These are phyloP conservation scores for Penicillium expansum DNA, from an alignment of 2,329 filamentous ascomycete species.

Conservation along the genomic window DNA sequence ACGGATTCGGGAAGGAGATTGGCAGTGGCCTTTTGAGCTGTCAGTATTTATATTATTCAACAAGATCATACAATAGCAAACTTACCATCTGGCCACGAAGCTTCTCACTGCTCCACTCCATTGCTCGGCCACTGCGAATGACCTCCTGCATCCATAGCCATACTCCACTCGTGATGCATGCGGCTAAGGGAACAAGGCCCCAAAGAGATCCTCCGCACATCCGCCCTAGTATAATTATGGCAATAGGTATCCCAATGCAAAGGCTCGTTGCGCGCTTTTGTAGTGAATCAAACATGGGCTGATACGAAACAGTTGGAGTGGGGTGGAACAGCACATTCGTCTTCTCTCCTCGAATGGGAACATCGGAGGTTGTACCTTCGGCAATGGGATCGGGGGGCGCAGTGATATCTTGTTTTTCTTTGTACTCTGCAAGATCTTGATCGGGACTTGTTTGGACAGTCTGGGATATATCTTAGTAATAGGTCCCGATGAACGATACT, in stretches of 20 bases:
- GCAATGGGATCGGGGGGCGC: conserved; percentile 85
- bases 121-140: conserved; percentile 73
- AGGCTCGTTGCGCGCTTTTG: conserved; percentile 69
- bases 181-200: conserved; percentile 70
- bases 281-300: conserved; percentile 80
- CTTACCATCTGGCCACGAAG: conserved; percentile 72
- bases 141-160: conserved; percentile 90
- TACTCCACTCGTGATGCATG: conserved; percentile 71
- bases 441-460: conserved; percentile 67
- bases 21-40: conserved; percentile 61
- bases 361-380: conserved; percentile 80
- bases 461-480: conserved; percentile 25
- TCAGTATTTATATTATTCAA: conserved; percentile 1
- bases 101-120: conserved; percentile 87
- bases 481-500: neutral
- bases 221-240: conserved; percentile 73
- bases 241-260: conserved; percentile 66
- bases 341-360: conserved; percentile 93
- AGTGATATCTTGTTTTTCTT: conserved; percentile 79
- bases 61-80: neutral
- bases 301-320: conserved; percentile 83
- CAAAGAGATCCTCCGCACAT: conserved; percentile 74
- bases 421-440: conserved; percentile 77
- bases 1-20: conserved; percentile 92
- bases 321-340: conserved; percentile 96